Conservation (phyloP, 768 basidiomycete species). For the Kockovaella imperatae region DNA sequence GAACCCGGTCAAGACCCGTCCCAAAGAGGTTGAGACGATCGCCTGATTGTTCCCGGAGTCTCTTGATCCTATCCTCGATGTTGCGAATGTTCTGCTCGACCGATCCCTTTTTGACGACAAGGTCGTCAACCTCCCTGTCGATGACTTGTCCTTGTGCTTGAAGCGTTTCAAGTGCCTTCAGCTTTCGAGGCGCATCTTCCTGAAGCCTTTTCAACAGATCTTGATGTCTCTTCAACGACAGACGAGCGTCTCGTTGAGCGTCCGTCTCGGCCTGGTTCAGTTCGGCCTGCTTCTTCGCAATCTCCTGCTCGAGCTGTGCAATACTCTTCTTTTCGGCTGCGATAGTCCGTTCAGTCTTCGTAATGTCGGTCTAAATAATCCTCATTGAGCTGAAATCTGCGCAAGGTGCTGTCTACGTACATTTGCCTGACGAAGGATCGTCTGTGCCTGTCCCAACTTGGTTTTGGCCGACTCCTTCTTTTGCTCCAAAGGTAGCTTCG, state of each 20-base stretch:
- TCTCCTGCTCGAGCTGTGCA: background rate
- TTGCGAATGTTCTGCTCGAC: background rate
- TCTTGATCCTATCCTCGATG: background rate
- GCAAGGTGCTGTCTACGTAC: background rate
- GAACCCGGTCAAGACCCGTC: slow-evolving; percentile 18
- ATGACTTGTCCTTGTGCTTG: background rate
- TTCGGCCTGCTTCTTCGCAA: background rate
- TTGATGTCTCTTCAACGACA: background rate
- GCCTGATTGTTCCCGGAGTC: background rate
- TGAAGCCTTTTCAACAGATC: background rate
- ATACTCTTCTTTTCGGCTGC: background rate
- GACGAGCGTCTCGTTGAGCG: background rate
- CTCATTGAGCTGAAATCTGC: background rate
- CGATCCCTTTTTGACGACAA: background rate
- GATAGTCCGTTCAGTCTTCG: background rate
- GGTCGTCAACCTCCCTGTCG: background rate
- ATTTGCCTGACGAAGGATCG: background rate
- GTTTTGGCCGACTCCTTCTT: background rate
- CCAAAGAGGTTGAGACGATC: slow-evolving; percentile 39
- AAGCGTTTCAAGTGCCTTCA: no score
- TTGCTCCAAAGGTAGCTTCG: background rate
- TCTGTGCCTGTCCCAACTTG: background rate
- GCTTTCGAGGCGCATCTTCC: background rate
- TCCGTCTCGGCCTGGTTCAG: background rate
- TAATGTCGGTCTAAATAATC: background rate